Evolutionary conservation across 345 rosid species (phyloP).

Genomic region (Salix brachista): DNA sequence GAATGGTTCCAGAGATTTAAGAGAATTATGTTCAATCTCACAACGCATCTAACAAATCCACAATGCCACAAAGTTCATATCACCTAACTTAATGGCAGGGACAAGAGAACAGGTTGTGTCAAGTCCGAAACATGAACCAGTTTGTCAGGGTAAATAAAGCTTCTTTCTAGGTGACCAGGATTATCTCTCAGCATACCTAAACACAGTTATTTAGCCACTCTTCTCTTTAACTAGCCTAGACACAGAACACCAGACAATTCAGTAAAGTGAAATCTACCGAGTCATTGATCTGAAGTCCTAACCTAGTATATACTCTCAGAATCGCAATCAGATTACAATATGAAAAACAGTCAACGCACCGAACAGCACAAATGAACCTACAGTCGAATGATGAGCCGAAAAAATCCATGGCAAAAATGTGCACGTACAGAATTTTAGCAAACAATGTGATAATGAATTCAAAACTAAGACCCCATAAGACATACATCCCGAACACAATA

Average conservation of each 20-base stretch:
- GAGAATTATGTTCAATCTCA: neutral
- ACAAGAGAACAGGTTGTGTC: neutral
- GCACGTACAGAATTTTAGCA: no score
- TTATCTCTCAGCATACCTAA: neutral
- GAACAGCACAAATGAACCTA: neutral
- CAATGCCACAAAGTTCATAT: neutral
- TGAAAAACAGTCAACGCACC: neutral
- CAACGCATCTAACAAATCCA: neutral
- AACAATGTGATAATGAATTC: no score
- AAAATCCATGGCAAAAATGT: neutral
- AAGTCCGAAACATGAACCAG: neutral
- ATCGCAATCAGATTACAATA: neutral
- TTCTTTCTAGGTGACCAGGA: neutral
- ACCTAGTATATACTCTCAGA: neutral
- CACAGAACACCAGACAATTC: neutral
- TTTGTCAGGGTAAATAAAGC: neutral
- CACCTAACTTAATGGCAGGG: neutral
- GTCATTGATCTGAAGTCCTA: neutral
- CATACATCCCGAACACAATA: neutral
- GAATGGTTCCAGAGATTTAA: neutral
- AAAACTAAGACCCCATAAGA: neutral
- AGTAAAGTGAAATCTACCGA: neutral
- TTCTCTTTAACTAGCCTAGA: neutral
- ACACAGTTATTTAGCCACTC: neutral
- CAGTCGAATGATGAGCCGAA: neutral